Evolutionary conservation across 805 yeast genomes (phyloP), one percentile per base, ranked within the genome.

Genomic region (Kuraishia borneana): DNA sequence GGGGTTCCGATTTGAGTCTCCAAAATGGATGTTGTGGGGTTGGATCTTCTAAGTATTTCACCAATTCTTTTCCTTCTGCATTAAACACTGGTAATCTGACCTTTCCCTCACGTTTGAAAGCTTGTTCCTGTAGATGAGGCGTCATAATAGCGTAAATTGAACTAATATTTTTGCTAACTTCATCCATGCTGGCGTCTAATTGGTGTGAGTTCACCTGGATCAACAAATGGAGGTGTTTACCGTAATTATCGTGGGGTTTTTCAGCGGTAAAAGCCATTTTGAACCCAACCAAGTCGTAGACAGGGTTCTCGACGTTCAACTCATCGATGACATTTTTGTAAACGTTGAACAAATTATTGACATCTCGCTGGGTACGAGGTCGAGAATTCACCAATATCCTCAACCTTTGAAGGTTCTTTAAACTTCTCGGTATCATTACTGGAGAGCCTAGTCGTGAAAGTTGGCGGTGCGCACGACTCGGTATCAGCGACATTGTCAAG

Each of bases 171-270:
- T 8, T 6, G 6, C 16, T 10, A 6, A 25, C 16, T 7, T 12
- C 16, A 12, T 25, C 28, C 28, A 25, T 25, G n/a, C n/a, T n/a
- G n/a, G n/a, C n/a, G n/a, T n/a, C n/a, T 12, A 12, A 6, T 16
- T 25, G 28, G 16, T 25, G 28, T 12, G 13, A 12, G 16, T 25
- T 25, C 28, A 25, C 28, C 7, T 53, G 51, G 2, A 56, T 39
- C 3, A 48, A 43, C 8, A 48, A 19, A 16, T 26, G 33, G 22
- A 42, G 41, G 30, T 29, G 45, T 2, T 31, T 23, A 1, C 42
- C 28, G 7, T 54, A 32, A 9, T 46, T 41, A 0, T 30, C 9
- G 1, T 38, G 31, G 0, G 10, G 7, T 12, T 25, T 6, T 12
- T 8, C 16, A 6, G 12, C 6, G 13, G 8, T 16, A 12, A 6